A percentile compares a stretch with the other conserved stretches of the same genome.
Conservation (phyloP, 345 rosid species). For the Citrus cavaleriei region DNA sequence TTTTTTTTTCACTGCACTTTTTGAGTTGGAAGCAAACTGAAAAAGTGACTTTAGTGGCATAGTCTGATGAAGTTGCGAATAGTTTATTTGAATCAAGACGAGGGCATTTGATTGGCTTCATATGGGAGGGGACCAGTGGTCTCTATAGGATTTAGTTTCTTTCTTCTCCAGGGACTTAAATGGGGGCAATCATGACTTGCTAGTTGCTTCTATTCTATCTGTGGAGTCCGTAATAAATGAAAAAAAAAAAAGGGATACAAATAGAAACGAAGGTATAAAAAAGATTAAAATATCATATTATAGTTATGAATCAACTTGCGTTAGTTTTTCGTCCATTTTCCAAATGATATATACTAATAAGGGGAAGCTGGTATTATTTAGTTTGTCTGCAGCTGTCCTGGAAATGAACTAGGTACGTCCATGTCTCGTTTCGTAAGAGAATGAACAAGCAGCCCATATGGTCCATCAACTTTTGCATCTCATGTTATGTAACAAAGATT, state of each 20-base stretch:
- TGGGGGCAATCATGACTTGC: constrained; percentile 15
- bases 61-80: background rate
- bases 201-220: constrained; percentile 15
- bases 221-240: background rate
- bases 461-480: background rate
- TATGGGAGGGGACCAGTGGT: constrained; percentile 41
- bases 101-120: constrained; percentile 27
- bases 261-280: too few relatives aligned
- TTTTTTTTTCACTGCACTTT: constrained; percentile 20
- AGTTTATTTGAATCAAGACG: constrained; percentile 1
- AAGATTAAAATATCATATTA: too few relatives aligned
- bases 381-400: too few relatives aligned
- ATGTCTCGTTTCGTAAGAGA: background rate
- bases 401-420: too few relatives aligned
- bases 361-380: too few relatives aligned
- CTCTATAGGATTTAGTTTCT: constrained; percentile 8
- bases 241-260: too few relatives aligned
- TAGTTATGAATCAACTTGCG: too few relatives aligned
- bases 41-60: constrained; percentile 7
- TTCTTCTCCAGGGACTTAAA: constrained; percentile 15
- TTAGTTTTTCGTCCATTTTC: too few relatives aligned
- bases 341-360: too few relatives aligned
- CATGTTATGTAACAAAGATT: background rate
- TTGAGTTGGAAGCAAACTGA: constrained; percentile 30
- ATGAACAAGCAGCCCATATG: background rate